These are phyloP conservation scores for Hibiscus trionum DNA, from an alignment of 345 rosid genomes.

Conservation along the genomic window DNA sequence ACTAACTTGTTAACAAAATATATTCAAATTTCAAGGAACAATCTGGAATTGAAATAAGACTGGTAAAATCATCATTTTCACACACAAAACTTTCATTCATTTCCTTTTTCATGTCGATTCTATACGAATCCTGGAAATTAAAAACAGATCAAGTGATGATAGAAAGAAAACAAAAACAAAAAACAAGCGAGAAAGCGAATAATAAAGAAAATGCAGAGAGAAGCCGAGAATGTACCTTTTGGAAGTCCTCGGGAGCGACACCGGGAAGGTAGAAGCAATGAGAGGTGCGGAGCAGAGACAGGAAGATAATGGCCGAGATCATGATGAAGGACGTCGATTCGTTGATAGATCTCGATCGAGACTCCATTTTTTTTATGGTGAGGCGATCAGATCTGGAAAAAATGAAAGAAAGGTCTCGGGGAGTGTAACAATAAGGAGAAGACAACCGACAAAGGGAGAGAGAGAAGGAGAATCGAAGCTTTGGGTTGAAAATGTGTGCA, in stretches of 20 bases:
- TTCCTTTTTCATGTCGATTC: too few species aligned
- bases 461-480: neutral
- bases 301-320: slow-evolving; percentile 23
- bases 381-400: slow-evolving; percentile 22
- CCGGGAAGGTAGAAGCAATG: slow-evolving; percentile 95
- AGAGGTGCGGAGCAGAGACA: slow-evolving; percentile 45
- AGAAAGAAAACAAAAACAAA: too few species aligned
- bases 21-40: neutral
- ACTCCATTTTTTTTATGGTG: slow-evolving; percentile 35
- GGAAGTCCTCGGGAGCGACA: slow-evolving; percentile 92
- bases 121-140: neutral
- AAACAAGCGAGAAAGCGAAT: too few species aligned
- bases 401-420: neutral
- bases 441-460: neutral
- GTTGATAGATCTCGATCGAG: slow-evolving; percentile 21
- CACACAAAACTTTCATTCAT: too few species aligned
- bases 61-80: too few species aligned
- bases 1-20: neutral
- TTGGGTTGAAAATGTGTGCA: neutral
- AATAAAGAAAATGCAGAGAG: neutral
- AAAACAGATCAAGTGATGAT: slow-evolving; percentile 14
- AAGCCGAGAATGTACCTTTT: slow-evolving; percentile 27
- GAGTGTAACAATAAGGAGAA: slow-evolving; percentile 3
- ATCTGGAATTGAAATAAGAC: neutral
- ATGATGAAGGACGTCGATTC: slow-evolving; percentile 16